Evolutionary conservation across 2,329 filamentous ascomycete species (phyloP), one percentile per base, ranked within the genome.

Genomic region (Fonsecaea erecta): DNA sequence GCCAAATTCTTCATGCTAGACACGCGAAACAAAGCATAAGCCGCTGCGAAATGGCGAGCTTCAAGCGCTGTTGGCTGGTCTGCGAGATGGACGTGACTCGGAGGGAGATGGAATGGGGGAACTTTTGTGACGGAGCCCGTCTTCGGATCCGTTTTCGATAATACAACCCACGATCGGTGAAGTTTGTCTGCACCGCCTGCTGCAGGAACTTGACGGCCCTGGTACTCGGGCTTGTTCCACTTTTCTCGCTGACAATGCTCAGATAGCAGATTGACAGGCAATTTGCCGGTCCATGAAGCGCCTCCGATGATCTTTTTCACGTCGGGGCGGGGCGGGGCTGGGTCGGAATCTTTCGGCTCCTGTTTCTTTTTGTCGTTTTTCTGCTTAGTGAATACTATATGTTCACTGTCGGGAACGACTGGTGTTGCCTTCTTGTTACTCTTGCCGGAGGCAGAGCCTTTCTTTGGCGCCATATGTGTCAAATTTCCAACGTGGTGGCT

Each of bases 1-100:
- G 97, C 92, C 73, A 97, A 87, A 75, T 98, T 98, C 78, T 93
- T 93, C 88, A 96, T 96, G 75, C 90, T 97, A 77, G 91, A 94
- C 2, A 98, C 91, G 56, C 95, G 86, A 75, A 95, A 98, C 8
- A 99, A 84, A 2, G 89, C 91, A 78, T 96, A 98, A 0, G 93
- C 92, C 3, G 95, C 95, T 8, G 93, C 93, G 70, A 96, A 95
- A 80, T 99, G 94, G 65, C 90, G 89, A 21, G 95, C 94, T 81
- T 99, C 95, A 9, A 98, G 84, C 0, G 93, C 88, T 3, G 91
- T 95, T 6, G 91, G 85, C 75, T 91, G 89, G 60, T 85, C 83
- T 26, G 92, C 90, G 64, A 95, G 82, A 64, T 94, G 86, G 72
- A 90, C 90, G 74, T 95, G 88, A 59, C 86, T 86, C 1, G 86